Evolutionary conservation across 345 rosid species (phyloP), one percentile per base, ranked within the genome.

Genomic region (Anacardium occidentale): DNA sequence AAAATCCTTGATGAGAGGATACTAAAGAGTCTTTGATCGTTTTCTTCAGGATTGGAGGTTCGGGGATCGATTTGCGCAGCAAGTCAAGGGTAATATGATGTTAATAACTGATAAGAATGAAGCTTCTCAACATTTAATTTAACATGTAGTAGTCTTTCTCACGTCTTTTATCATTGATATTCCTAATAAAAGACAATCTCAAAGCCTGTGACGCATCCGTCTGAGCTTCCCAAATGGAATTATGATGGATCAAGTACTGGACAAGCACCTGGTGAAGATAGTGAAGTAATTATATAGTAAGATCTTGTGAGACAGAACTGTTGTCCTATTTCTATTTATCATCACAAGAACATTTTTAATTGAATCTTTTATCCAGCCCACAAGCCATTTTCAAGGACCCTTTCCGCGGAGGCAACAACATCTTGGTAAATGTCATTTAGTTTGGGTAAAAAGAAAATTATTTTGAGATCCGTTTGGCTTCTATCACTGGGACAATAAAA

Each of bases 151-250:
- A 10, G 25, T 68, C 24, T 81, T 70, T 18, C 68, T 70, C 40
- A 20, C 62, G 18, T 66, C 25, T 71, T 75, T 44, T 62, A 64
- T 9, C 37, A 37, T 7, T 53, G 37, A 18, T 57, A 12, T 54
- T 10, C 32, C 69, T 71, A 25, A 73, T 20, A 32, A 72, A 77
- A 92, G 99, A 92, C 99, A 42, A 75, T 92, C 53, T 69, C 92
- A 70, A 89, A 87, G 87, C 98, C 97, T 13, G 94, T 92, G 62
- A 81, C 84, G 69, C 94, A 92, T 79, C 99, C 96, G 20, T 92
- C 98, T 14, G 98, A 95, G 82, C 98, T 95, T 69, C 98, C 99
- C 32, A 95, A 88, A 79, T 95, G 99, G 99, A 95, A 95, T 84
- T 95, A 88, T 72, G 99, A 95, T 70, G 99, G 99, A 74, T 95